phyloP scores from a whole-genome alignment of 2,329 filamentous ascomycete species.

The Aureobasidium sp. region DNA sequence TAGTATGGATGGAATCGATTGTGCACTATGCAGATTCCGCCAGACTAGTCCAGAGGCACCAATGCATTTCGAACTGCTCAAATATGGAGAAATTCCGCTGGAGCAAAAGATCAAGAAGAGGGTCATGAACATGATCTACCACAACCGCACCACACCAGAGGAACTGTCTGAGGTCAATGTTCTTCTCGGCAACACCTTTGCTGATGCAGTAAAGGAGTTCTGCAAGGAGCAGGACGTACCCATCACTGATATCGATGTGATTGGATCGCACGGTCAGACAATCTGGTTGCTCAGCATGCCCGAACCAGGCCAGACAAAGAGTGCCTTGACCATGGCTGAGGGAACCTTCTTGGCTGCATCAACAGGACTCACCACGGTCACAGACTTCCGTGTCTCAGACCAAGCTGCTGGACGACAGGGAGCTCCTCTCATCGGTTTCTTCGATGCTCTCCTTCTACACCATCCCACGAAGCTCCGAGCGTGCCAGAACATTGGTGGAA shows the following conservation, averaged over 20 bases:
- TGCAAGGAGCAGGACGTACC: conserved; percentile 49
- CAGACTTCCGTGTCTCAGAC: conserved; percentile 64
- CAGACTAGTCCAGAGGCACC: conserved; percentile 58
- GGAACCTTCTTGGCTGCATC: conserved; percentile 60
- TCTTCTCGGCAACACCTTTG: conserved; percentile 63
- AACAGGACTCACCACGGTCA: conserved; percentile 65
- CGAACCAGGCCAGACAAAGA: conserved; percentile 49
- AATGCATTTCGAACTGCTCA: conserved; percentile 62
- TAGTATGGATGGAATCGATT: conserved; percentile 66
- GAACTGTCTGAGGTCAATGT: conserved; percentile 65
- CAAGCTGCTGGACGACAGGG: conserved; percentile 63
- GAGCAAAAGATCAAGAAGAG: conserved; percentile 60
- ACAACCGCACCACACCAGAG: conserved; percentile 59
- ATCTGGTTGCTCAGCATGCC: conserved; percentile 65
- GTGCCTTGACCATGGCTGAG: conserved; percentile 64
- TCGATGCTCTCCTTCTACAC: conserved; percentile 62
- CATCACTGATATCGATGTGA: conserved; percentile 55
- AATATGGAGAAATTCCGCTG: conserved; percentile 64
- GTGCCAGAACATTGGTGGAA: conserved; percentile 69
- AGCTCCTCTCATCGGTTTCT: conserved; percentile 63
- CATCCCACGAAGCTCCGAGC: conserved; percentile 64
- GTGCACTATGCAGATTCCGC: conserved; percentile 62
- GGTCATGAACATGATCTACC: conserved; percentile 63
- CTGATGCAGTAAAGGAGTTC: conserved; percentile 58
- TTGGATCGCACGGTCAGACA: conserved; percentile 67